Base-by-base conservation (phyloP, 345 rosid genomes). In the Bruguiera parviflora region DNA sequence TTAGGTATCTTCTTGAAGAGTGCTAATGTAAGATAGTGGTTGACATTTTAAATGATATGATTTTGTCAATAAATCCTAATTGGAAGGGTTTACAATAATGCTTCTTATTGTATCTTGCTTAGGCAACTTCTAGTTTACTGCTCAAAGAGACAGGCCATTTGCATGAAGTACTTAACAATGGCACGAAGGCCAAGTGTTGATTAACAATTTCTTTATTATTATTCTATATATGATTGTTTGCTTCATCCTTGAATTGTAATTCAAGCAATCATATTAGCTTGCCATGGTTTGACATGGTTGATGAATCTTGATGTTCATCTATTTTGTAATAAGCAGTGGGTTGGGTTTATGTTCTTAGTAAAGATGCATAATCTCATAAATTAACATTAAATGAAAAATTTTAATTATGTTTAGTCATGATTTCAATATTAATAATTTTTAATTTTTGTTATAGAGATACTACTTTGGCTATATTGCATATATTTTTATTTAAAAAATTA, bases 1-100 rank as follows among this genome's bases (percentile, higher is more conserved):
- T 83, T 5, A 89, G 96, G 49, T 85, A 85, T 73, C 93, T 92
- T 63, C 84, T 95, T 7, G 80, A 87, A 71, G 88, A 85, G 52
- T 80, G 96, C 0, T 96, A 81, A 65, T 84, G 88, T 20, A 97
- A 95, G 74, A 71, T 87, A 62, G 93, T 92, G 59, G 97, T 96
- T 2, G 99, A 95, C 75, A 79, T 87, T 0, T 88, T 92, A 53
- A 95, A 95, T 64, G 89, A 89, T 7, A 86, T 87, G 84, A 81
- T 95, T 57, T 74, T 95, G 76, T 86, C 79, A 21, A 82, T 89
- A 60, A 87, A 90, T 71, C 92, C 93, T 15, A 82, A 84, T 15
- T 69, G 72, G 77, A 86, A 85, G 66, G 82, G 80, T 77, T 58
- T 61, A 58, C 80, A 72, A 51, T 68, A 84, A 67, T 82, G 84